Percentiles rank a stretch among this genome's conserved stretches.
Conservation (phyloP, 2,329 filamentous ascomycete species). For the Zymoseptoria passerinii region DNA sequence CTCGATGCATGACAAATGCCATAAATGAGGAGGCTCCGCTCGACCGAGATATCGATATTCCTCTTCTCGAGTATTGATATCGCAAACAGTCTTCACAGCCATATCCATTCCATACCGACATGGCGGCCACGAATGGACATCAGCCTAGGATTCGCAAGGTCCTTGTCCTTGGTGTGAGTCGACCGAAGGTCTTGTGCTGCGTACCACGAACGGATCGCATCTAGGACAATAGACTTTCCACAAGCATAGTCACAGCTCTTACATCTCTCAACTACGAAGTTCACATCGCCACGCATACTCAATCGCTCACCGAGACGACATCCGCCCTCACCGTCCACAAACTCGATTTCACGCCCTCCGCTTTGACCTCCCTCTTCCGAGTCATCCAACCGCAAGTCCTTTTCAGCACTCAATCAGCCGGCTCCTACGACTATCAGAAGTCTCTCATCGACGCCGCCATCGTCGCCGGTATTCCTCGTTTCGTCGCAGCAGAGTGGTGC, state of each 20-base stretch:
- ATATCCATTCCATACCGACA: neutral
- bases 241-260: constrained; percentile 11
- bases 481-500: constrained; percentile 22
- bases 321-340: constrained; percentile 11
- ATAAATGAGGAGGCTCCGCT: constrained; percentile 10
- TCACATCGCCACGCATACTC: constrained; percentile 9
- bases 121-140: constrained; percentile 1
- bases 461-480: constrained; percentile 10
- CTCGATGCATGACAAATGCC: neutral
- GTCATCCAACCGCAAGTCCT: constrained; percentile 18
- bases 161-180: constrained; percentile 4
- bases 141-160: constrained; percentile 3
- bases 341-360: constrained; percentile 26
- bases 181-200: neutral
- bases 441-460: constrained; percentile 19
- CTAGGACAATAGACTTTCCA: constrained; percentile 16
- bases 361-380: constrained; percentile 22
- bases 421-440: constrained; percentile 22
- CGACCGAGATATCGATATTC: constrained; percentile 6
- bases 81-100: neutral
- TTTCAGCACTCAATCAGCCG: constrained; percentile 21
- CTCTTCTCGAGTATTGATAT: neutral
- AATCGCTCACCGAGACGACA: neutral
- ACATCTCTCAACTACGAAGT: constrained; percentile 1
- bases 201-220: neutral